Conservation (phyloP, 2,329 filamentous ascomycete species). For the Fusarium sp. region DNA sequence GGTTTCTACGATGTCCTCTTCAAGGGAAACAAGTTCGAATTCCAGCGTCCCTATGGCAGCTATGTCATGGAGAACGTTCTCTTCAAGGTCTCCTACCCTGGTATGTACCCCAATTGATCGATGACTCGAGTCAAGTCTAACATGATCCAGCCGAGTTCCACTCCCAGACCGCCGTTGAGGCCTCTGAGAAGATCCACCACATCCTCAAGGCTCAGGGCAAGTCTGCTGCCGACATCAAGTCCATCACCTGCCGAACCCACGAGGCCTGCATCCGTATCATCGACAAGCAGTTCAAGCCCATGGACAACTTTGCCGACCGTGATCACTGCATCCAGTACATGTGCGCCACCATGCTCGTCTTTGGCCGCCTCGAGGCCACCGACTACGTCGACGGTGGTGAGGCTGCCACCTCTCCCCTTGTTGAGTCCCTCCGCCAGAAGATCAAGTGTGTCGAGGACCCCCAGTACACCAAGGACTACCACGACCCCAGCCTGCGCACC, state of each 20-base stretch:
- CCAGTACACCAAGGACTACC: slow-evolving; percentile 94
- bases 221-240: slow-evolving; percentile 91
- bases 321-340: slow-evolving; percentile 99
- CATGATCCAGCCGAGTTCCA: slow-evolving; percentile 81
- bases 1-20: slow-evolving; percentile 99
- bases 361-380: slow-evolving; percentile 88
- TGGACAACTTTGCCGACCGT: slow-evolving; percentile 99
- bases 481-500: slow-evolving; percentile 89
- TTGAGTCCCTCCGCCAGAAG: slow-evolving; percentile 90
- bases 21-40: slow-evolving; percentile 93
- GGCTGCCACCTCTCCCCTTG: slow-evolving; percentile 85
- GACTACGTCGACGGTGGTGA: slow-evolving; percentile 95
- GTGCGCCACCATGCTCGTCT: slow-evolving; percentile 94
- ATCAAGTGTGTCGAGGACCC: slow-evolving; percentile 97
- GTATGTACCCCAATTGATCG: slow-evolving; percentile 56
- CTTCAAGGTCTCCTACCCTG: slow-evolving; percentile 99
- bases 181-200: slow-evolving; percentile 85
- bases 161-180: slow-evolving; percentile 97
- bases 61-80: slow-evolving; percentile 99
- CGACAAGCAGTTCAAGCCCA: slow-evolving; percentile 99
- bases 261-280: slow-evolving; percentile 99
- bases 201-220: slow-evolving; percentile 86
- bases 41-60: slow-evolving; percentile 94
- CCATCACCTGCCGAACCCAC: slow-evolving; percentile 92
- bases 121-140: slow-evolving; percentile 19